Conservation (phyloP, 2,329 filamentous ascomycete genomes). For the Diaporthe sp. region DNA sequence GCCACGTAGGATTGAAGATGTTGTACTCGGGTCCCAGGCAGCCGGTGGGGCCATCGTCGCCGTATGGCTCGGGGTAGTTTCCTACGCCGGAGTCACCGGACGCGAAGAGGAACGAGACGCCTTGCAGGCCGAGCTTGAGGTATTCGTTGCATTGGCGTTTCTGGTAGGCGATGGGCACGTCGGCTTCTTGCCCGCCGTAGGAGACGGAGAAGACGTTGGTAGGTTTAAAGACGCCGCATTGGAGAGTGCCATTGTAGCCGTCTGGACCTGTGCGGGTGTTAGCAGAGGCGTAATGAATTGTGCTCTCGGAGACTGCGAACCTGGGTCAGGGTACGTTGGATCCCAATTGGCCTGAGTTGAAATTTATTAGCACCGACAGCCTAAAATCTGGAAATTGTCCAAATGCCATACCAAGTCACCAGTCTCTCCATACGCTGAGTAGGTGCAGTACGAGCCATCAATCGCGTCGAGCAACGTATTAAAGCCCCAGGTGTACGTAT, state of each 20-base stretch:
- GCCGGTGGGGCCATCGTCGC: slow-evolving; percentile 50
- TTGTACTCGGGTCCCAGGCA: slow-evolving; percentile 52
- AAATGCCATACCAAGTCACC: slow-evolving; percentile 54
- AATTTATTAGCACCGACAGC: background rate
- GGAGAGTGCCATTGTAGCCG: slow-evolving; percentile 61
- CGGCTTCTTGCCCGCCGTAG: slow-evolving; percentile 67
- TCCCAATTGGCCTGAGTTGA: slow-evolving; percentile 48
- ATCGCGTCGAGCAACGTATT: slow-evolving; percentile 57
- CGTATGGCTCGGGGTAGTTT: slow-evolving; percentile 41
- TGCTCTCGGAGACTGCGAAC: no score
- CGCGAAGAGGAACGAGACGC: slow-evolving; percentile 62
- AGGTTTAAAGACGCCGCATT: slow-evolving; percentile 57
- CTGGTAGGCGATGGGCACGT: slow-evolving; percentile 67
- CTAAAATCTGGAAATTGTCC: background rate
- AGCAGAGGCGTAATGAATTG: no score
- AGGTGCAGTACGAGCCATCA: slow-evolving; percentile 65
- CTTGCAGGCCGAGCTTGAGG: slow-evolving; percentile 65
- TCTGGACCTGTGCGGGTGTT: slow-evolving; percentile 45
- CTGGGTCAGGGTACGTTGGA: slow-evolving; percentile 62
- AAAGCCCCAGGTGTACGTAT: slow-evolving; percentile 36
- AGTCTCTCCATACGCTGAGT: slow-evolving; percentile 60
- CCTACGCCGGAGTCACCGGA: slow-evolving; percentile 62
- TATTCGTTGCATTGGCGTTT: slow-evolving; percentile 64
- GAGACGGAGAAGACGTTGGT: slow-evolving; percentile 70
- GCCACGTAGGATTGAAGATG: slow-evolving; percentile 64